These are phyloP conservation scores for Pichia inconspicua DNA, from an alignment of 1,139 yeast genomes.

Conservation along the genomic window DNA sequence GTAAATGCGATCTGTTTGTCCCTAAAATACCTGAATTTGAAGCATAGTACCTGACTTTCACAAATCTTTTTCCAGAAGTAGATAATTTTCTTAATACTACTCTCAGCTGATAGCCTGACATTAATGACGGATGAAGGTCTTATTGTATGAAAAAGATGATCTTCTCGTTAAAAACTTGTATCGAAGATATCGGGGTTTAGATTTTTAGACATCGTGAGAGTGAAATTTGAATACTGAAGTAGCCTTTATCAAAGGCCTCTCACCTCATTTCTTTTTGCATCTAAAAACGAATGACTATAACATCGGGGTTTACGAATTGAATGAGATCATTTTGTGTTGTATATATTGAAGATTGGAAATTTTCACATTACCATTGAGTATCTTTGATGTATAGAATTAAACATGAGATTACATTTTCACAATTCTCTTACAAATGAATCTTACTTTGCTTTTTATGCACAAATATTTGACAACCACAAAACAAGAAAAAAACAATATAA, in stretches of 20 bases:
- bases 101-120: no score
- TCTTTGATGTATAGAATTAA: no score
- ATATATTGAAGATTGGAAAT: no score
- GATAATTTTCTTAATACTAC: background rate
- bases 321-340: no score
- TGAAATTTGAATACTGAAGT: background rate
- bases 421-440: conserved; percentile 42
- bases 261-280: no score
- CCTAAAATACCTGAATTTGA: conserved; percentile 3
- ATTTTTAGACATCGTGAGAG: background rate
- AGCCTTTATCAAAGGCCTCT: no score
- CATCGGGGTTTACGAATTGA: no score
- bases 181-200: background rate
- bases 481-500: conserved; percentile 68
- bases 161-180: background rate
- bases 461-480: conserved; percentile 80
- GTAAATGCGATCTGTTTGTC: conserved; percentile 2
- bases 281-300: no score
- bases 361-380: no score
- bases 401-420: no score
- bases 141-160: background rate
- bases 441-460: conserved; percentile 55
- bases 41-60: background rate
- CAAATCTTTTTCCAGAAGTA: background rate
- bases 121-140: no score